These are phyloP conservation scores for Borealophlyctis nickersoniae DNA, from an alignment of 192 early-diverging fungal species.

Conservation along the genomic window DNA sequence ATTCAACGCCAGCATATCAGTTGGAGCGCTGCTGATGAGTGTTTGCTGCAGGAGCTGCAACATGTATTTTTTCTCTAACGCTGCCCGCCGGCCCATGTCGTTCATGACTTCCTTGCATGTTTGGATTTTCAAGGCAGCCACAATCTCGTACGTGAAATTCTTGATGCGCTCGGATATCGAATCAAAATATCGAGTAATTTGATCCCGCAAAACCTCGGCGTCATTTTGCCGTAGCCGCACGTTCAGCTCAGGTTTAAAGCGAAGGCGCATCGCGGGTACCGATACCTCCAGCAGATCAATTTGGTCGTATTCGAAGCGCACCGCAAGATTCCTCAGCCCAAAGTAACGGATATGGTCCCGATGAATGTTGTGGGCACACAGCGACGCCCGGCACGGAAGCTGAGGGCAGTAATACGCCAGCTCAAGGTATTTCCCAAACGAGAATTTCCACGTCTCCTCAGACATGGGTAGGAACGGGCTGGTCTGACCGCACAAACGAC, in stretches of 20 bases:
- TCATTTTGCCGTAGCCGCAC: constrained; percentile 74
- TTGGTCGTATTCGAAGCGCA: constrained; percentile 73
- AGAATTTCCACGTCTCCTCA: constrained; percentile 86
- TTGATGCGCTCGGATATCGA: constrained; percentile 80
- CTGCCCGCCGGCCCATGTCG: constrained; percentile 68
- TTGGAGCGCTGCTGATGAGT: constrained; percentile 67
- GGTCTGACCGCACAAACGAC: constrained; percentile 65
- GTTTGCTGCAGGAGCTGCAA: constrained; percentile 84
- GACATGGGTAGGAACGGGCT: constrained; percentile 79
- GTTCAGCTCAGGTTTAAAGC: constrained; percentile 45
- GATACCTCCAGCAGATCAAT: constrained; percentile 71
- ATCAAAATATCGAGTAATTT: constrained; percentile 80
- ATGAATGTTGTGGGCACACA: constrained; percentile 81
- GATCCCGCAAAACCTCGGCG: constrained; percentile 54
- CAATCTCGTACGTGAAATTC: constrained; percentile 74
- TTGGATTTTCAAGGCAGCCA: constrained; percentile 66
- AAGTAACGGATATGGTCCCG: constrained; percentile 85
- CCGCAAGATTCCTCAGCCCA: constrained; percentile 67
- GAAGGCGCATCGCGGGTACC: constrained; percentile 66
- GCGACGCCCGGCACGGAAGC: constrained; percentile 60
- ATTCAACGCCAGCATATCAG: constrained; percentile 80
- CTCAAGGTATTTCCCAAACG: constrained; percentile 97
- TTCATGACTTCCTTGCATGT: constrained; percentile 68
- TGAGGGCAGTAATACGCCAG: constrained; percentile 78
- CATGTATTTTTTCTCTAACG: constrained; percentile 74